phyloP scores from a whole-genome alignment of 345 rosid genomes.

The Kandelia obovata region DNA sequence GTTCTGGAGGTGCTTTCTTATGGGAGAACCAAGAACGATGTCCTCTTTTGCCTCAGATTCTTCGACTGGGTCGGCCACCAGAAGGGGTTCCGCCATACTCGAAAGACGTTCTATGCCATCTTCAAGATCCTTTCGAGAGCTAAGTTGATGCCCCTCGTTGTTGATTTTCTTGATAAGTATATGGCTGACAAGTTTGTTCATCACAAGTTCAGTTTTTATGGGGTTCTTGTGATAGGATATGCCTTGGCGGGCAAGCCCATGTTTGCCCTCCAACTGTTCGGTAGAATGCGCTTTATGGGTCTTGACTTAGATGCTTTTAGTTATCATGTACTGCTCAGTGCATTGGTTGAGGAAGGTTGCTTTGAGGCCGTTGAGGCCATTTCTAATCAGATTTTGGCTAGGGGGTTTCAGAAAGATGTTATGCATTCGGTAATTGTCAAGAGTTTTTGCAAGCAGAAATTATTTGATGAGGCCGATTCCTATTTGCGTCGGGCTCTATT shows the following conservation, averaged over 20 bases:
- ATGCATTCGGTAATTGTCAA: slow-evolving; percentile 60
- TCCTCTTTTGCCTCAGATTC: slow-evolving; percentile 70
- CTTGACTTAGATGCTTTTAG: slow-evolving; percentile 59
- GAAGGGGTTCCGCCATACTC: slow-evolving; percentile 55
- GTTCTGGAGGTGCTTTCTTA: slow-evolving; percentile 59
- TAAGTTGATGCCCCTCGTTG: slow-evolving; percentile 37
- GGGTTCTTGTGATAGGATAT: slow-evolving; percentile 68
- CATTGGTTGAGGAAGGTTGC: slow-evolving; percentile 61
- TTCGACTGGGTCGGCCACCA: slow-evolving; percentile 94
- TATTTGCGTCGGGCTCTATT: slow-evolving; percentile 42
- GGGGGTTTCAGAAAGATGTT: slow-evolving; percentile 44
- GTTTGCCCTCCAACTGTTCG: slow-evolving; percentile 67
- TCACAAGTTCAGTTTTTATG: slow-evolving; percentile 33
- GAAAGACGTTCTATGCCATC: slow-evolving; percentile 59
- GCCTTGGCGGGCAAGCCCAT: slow-evolving; percentile 67
- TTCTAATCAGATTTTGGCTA: slow-evolving; percentile 45
- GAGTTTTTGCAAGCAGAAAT: slow-evolving; percentile 52
- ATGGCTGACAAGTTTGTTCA: slow-evolving; percentile 11
- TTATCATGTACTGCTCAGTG: slow-evolving; percentile 65
- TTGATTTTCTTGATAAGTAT: slow-evolving; percentile 44
- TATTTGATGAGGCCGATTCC: slow-evolving; percentile 51
- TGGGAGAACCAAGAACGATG: slow-evolving; percentile 34
- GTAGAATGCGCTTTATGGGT: slow-evolving; percentile 69
- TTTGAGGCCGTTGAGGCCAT: slow-evolving; percentile 48
- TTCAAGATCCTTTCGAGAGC: slow-evolving; percentile 61